These are phyloP conservation scores for Oryza glaberrima DNA, from an alignment of 176 grass and related monocot genomes.

Conservation along the genomic window DNA sequence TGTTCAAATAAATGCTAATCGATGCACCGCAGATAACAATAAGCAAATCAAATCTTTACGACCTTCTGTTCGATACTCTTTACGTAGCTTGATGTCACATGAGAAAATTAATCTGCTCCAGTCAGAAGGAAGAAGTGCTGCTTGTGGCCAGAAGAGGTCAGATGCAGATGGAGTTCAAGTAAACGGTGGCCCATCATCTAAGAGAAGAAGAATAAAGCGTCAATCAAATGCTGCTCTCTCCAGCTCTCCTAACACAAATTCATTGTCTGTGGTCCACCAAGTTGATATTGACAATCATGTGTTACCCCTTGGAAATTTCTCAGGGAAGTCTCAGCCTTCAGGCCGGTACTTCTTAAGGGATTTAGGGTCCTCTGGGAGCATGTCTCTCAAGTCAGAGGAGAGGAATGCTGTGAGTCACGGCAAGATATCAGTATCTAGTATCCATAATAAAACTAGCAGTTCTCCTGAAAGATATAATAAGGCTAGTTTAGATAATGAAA, in stretches of 20 bases:
- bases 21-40: conserved; percentile 30
- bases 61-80: conserved; percentile 29
- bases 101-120: conserved; percentile 36
- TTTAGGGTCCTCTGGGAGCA: conserved; percentile 34
- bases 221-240: conserved; percentile 20
- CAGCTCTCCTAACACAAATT: conserved; percentile 34
- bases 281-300: conserved; percentile 27
- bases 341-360: conserved; percentile 41
- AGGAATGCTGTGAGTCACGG: conserved; percentile 24
- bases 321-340: conserved; percentile 40
- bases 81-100: conserved; percentile 20
- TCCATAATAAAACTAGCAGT: conserved; percentile 24
- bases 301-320: conserved; percentile 34
- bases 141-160: conserved; percentile 36
- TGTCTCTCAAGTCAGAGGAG: conserved; percentile 23
- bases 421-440: conserved; percentile 27
- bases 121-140: conserved; percentile 18
- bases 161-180: conserved; percentile 37
- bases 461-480: conserved; percentile 32
- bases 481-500: background rate
- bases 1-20: conserved; percentile 42
- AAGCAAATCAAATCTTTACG: conserved; percentile 14
- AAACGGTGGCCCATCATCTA: conserved; percentile 27
- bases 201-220: conserved; percentile 38
- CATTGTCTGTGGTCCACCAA: conserved; percentile 25